phyloP scores from a whole-genome alignment of 164 flowering plant genomes.

The Macadamia integrifolia region DNA sequence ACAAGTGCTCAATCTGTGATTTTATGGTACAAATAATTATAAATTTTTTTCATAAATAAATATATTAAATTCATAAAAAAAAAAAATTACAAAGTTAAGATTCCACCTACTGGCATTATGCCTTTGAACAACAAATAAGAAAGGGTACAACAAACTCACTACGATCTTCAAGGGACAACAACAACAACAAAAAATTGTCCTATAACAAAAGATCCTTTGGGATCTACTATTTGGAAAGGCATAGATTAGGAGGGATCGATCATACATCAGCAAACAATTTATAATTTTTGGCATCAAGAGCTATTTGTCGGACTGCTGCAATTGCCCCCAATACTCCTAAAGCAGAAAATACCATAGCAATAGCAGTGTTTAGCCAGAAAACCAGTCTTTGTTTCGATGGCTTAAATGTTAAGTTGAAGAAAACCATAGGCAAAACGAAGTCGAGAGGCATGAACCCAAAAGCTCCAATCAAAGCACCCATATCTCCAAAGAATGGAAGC shows the following conservation, averaged over 20 bases:
- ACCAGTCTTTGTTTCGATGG: slow-evolving; percentile 42
- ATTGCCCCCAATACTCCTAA: slow-evolving; percentile 49
- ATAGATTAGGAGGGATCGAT: not conserved
- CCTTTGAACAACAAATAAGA: no score
- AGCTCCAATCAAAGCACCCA: slow-evolving; percentile 69
- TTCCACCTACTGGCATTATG: no score
- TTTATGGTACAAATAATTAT: no score
- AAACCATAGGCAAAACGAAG: slow-evolving; percentile 64
- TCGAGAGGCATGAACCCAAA: slow-evolving; percentile 79
- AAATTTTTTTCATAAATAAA: no score
- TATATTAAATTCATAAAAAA: no score
- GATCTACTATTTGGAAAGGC: no score
- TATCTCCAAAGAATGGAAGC: slow-evolving; percentile 93
- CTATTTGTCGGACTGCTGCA: slow-evolving; percentile 70
- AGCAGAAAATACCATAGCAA: slow-evolving; percentile 45
- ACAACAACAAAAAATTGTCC: no score
- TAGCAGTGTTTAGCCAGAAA: slow-evolving; percentile 51
- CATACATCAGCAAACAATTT: slow-evolving; percentile 59
- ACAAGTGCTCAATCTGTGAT: no score
- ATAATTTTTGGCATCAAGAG: slow-evolving; percentile 59
- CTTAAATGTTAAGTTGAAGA: slow-evolving; percentile 69
- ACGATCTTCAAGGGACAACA: no score
- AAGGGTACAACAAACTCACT: no score
- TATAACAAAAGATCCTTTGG: no score
- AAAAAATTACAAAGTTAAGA: no score